Base-by-base conservation (phyloP, 129 eudicot genomes). In the Solidago caesia region DNA sequence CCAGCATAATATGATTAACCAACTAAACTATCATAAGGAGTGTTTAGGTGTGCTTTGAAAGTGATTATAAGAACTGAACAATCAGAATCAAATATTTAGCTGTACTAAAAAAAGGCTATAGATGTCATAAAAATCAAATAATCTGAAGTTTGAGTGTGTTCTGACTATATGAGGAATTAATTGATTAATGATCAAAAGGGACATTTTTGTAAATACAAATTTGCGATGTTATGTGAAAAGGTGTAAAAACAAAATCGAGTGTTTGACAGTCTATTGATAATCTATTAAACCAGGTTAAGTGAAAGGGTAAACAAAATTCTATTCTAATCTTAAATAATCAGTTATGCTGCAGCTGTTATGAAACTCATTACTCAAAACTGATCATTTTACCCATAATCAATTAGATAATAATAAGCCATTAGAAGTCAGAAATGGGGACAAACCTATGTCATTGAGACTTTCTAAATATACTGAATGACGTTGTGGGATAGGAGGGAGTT, bases 401-500 rank as follows among this genome's bases (percentile, higher is more conserved):
- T 33, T 33, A 33, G 39, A 1, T 46, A 46, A 46, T 46, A 13
- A 10, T 53, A 1, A 53, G 21, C 11, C 7, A 5, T 46, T 46
- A 46, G 4, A 5, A 46, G 13, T 53, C 5, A 53, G 5, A 5
- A 53, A 46, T 21, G 56, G 45, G 61, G 72, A 82, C 87, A 73
- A 62, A 95, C 99, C 99, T 88, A 91, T 72, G 71, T 70, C 63
- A 70, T 41, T 81, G 61, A 95, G 94, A 71, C 84, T 84, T 77
- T 76, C 77, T 4, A 83, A 83, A 77, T 85, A 91, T 61, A 83
- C 97, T 10, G 99, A 95, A 65, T 55, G 92, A 78, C 99, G 99
- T 67, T 91, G 97, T 15, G 97, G 96, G 14, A 44, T 74, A 53
- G 97, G 96, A 76, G 97, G 99, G 72, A 95, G 97, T 73, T 87